Conservation (phyloP, 371 early-diverging fungal genomes). For the Mortierella sp. region DNA sequence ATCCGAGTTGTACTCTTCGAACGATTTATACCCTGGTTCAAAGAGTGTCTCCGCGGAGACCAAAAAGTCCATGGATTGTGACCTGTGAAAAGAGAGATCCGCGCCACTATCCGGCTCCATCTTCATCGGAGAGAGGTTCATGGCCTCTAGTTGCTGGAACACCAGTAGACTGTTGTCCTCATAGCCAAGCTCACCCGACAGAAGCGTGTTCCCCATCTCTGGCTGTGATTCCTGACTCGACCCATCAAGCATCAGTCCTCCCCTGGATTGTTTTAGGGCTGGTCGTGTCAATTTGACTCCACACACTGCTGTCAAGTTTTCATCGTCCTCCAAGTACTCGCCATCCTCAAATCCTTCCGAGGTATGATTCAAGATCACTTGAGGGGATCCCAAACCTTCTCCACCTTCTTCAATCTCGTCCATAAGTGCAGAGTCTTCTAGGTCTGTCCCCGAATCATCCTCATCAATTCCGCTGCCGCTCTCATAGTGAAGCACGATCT, state of each 20-base stretch:
- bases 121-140: slow-evolving; percentile 5
- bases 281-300: slow-evolving; percentile 2
- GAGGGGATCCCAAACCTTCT: slow-evolving; percentile 23
- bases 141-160: slow-evolving; percentile 6
- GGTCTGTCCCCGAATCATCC: slow-evolving; percentile 15
- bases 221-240: slow-evolving; percentile 23
- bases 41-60: slow-evolving; percentile 14
- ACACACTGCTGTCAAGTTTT: slow-evolving; percentile 21
- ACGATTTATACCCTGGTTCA: slow-evolving; percentile 7
- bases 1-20: slow-evolving; percentile 7
- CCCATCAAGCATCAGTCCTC: slow-evolving; percentile 44
- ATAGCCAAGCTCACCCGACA: slow-evolving; percentile 9
- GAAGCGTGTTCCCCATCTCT: slow-evolving; percentile 5
- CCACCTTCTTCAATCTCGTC: slow-evolving; percentile 3
- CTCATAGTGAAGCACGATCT: not conserved
- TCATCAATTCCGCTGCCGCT: slow-evolving; percentile 17
- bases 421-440: too few relatives aligned
- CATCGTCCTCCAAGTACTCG: slow-evolving; percentile 11
- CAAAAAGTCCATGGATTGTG: slow-evolving; percentile 16
- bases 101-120: slow-evolving; percentile 8
- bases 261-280: slow-evolving; percentile 29
- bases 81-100: slow-evolving; percentile 14
- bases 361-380: slow-evolving; percentile 44
- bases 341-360: slow-evolving; percentile 19
- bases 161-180: slow-evolving; percentile 9